phyloP scores from a whole-genome alignment of 2,329 filamentous ascomycete species.

The Phoma sp. region DNA sequence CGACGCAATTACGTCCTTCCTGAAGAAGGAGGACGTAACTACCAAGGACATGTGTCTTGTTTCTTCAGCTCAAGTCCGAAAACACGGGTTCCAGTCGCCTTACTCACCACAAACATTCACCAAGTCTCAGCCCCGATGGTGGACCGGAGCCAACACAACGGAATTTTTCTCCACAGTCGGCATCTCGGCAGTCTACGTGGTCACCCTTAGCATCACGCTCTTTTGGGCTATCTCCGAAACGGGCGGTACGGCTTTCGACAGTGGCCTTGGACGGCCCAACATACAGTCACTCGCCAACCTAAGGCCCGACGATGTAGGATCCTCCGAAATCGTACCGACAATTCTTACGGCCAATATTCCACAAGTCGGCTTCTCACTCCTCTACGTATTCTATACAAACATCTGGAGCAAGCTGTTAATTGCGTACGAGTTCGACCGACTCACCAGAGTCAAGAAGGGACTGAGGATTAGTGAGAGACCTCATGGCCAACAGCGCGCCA shows the following conservation, averaged over 20 bases:
- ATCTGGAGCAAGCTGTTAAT: constrained; percentile 48
- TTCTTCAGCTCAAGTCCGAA: constrained; percentile 18
- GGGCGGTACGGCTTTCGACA: constrained; percentile 13
- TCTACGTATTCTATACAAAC: constrained; percentile 54
- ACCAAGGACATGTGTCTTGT: constrained; percentile 30
- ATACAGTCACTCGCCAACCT: constrained; percentile 23
- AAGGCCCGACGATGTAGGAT: constrained; percentile 8
- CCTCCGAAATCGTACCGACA: constrained; percentile 20
- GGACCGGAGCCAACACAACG: constrained; percentile 16
- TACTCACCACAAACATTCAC: constrained; percentile 1
- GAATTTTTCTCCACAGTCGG: constrained; percentile 21
- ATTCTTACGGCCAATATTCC: constrained; percentile 54
- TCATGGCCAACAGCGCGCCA: constrained; percentile 44
- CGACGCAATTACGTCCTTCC: constrained; percentile 38
- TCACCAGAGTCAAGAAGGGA: constrained; percentile 39
- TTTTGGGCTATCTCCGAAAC: constrained; percentile 14
- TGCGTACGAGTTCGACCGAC: constrained; percentile 55
- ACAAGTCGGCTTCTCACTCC: constrained; percentile 54
- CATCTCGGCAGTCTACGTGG: constrained; percentile 13
- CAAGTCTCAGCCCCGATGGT: constrained; percentile 15
- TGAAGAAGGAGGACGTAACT: constrained; percentile 25
- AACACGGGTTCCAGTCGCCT: constrained; percentile 6
- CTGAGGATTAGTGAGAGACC: constrained; percentile 48
- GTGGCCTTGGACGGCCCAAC: constrained; percentile 14
- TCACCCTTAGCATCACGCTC: constrained; percentile 8